These are phyloP conservation scores for Ceriops tagal DNA, from an alignment of 345 rosid genomes.

Conservation along the genomic window DNA sequence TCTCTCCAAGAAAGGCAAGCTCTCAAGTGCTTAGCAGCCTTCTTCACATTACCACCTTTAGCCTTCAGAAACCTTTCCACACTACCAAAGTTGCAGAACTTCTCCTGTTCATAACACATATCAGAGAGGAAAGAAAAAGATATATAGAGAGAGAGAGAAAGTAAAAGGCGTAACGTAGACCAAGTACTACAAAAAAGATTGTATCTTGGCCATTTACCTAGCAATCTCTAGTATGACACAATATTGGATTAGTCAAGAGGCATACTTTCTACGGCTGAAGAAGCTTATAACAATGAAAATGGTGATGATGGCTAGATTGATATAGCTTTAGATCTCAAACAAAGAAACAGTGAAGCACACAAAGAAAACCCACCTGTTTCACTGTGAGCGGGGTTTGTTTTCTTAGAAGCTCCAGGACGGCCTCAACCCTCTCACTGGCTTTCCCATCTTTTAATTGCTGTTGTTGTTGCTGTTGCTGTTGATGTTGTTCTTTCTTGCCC, in stretches of 20 bases:
- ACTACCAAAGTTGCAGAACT: conserved; percentile 74
- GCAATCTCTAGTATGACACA: background rate
- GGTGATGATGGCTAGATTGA: background rate
- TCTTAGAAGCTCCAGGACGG: conserved; percentile 60
- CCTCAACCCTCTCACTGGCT: conserved; percentile 39
- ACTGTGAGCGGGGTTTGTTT: conserved; percentile 73
- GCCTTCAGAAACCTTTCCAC: conserved; percentile 69
- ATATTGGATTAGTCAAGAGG: background rate
- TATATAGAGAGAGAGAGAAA: background rate
- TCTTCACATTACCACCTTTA: conserved; percentile 78
- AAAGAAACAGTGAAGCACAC: background rate
- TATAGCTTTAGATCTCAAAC: background rate
- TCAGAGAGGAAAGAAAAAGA: background rate
- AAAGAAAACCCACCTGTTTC: conserved; percentile 52
- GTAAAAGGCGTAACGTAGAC: background rate
- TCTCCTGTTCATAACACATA: conserved; percentile 51
- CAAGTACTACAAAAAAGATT: background rate
- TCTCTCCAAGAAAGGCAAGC: conserved; percentile 98
- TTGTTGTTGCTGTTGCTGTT: conserved; percentile 18
- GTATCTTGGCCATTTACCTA: no score
- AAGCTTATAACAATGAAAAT: background rate
- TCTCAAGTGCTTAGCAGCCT: conserved; percentile 68
- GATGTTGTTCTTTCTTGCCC: conserved; percentile 47
- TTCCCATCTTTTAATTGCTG: conserved; percentile 22
- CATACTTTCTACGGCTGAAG: background rate